Conservation (phyloP, 2,329 filamentous ascomycete species). For the Penicillium sp. region DNA sequence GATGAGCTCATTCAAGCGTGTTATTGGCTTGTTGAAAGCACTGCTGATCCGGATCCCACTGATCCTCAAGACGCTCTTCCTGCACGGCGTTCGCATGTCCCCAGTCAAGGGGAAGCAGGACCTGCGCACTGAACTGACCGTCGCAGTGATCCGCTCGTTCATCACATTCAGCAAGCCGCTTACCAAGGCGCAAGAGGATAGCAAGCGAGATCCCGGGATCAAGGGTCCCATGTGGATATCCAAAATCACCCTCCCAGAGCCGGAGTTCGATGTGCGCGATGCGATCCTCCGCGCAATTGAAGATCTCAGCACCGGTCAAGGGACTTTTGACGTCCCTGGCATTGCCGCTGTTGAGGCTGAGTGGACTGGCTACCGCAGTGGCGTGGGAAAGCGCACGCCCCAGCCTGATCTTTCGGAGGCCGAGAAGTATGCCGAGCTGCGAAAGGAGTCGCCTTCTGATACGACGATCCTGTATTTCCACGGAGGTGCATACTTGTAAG, state of each 20-base stretch:
- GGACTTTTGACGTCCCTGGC: conserved; percentile 39
- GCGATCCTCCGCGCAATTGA: conserved; percentile 42
- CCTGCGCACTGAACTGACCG: conserved; percentile 68
- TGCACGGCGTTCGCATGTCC: conserved; percentile 60
- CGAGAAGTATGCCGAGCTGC: conserved; percentile 43
- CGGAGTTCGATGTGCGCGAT: conserved; percentile 46
- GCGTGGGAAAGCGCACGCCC: conserved; percentile 38
- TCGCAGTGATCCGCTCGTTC: conserved; percentile 69
- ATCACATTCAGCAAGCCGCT: conserved; percentile 55
- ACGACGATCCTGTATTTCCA: conserved; percentile 49
- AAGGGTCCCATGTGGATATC: conserved; percentile 82
- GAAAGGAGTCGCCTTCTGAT: conserved; percentile 39
- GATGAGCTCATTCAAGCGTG: conserved; percentile 27
- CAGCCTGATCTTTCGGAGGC: conserved; percentile 43
- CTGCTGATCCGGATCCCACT: conserved; percentile 42
- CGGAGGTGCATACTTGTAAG: conserved; percentile 48
- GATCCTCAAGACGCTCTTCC: conserved; percentile 42
- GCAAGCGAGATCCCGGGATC: conserved; percentile 62
- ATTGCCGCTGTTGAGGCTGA: conserved; percentile 43
- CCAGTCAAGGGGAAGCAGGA: conserved; percentile 74
- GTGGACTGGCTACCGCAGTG: conserved; percentile 46
- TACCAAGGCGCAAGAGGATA: conserved; percentile 61
- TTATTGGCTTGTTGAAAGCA: conserved; percentile 34
- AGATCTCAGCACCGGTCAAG: conserved; percentile 37
- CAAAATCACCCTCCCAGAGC: conserved; percentile 63